Conservation (phyloP, 2,329 filamentous ascomycete genomes). For the Grosmannia penicillata region DNA sequence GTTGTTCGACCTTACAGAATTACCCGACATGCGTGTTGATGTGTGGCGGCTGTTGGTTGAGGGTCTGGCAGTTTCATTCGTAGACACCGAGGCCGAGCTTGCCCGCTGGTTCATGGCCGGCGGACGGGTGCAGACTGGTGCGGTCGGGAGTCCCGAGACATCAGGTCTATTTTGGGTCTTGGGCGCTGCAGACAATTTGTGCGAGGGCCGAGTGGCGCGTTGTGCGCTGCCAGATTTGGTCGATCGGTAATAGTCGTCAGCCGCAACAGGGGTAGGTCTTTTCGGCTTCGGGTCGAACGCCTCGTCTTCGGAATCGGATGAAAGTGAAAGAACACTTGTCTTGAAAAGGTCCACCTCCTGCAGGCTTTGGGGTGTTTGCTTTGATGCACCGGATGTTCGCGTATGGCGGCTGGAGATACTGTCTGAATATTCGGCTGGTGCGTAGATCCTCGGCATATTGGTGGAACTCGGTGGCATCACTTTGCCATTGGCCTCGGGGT, state of each 20-base stretch:
- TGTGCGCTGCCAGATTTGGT: too few relatives aligned
- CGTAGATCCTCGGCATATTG: too few relatives aligned
- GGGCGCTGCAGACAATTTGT: too few relatives aligned
- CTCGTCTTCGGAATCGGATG: slow-evolving; percentile 42
- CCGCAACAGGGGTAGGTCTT: too few relatives aligned
- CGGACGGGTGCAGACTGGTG: background rate
- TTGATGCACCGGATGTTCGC: slow-evolving; percentile 37
- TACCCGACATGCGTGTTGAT: slow-evolving; percentile 21
- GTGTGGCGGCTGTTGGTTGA: slow-evolving; percentile 7
- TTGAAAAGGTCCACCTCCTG: slow-evolving; percentile 36
- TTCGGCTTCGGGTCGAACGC: slow-evolving; percentile 19
- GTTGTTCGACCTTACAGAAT: slow-evolving; percentile 11
- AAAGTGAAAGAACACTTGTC: slow-evolving; percentile 40
- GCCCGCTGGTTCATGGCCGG: slow-evolving; percentile 12
- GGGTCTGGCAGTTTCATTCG: slow-evolving; percentile 4
- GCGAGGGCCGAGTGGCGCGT: too few relatives aligned
- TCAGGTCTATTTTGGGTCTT: too few relatives aligned
- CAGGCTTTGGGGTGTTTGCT: slow-evolving; percentile 30
- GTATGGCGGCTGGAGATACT: slow-evolving; percentile 42
- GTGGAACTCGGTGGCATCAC: too few relatives aligned
- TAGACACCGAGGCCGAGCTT: slow-evolving; percentile 15
- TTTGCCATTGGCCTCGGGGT: too few relatives aligned
- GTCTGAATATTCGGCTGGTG: slow-evolving; percentile 24
- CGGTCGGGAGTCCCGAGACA: background rate
- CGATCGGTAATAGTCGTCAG: too few relatives aligned